Base-by-base conservation (phyloP, 2,329 filamentous ascomycete genomes). In the Uncinocarpus reesii region DNA sequence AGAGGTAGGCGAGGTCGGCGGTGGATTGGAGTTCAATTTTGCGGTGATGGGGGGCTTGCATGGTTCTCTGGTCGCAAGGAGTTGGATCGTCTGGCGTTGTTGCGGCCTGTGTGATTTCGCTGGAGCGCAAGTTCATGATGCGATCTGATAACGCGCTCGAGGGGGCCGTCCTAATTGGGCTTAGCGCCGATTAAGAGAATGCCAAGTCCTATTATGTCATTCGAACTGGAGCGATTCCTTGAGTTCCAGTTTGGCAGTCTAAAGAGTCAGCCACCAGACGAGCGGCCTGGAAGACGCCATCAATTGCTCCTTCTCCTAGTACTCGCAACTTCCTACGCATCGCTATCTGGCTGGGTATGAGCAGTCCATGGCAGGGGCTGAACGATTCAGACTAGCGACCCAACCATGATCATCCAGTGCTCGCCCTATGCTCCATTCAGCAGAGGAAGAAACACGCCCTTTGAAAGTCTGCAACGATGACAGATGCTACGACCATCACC, bases 11-110 rank as follows among this genome's bases (percentile, higher is more conserved):
- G 43, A 73, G 67, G 61, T 74, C 71, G 50, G 65, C 64, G 47
- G 70, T 62, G 37, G 71, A 69, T 58, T 74, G 71, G n/a, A 74
- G 66, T 51, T 73, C 71, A 57, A 74, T 67, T 57, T 72, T 73
- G 55, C 71, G 69, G 55, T 73, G 65, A 56, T 71, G 66, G 36
- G 62, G 56, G 52, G 59, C 57, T 47, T 52, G 32, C 57, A 64
- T 62, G 3, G 36, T 40, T 8, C 26, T 24, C 2, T 11, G 18
- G 5, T 15, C 4, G 35, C 18, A 10, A 7, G 35, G n/a, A 35
- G 18, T 13, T 32, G 29, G 29, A n/a, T 10, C 11, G 29, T 32
- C 15, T 32, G 29, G 7, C 29, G 3, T 10, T 32, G 24, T 4
- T 26, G 15, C 13, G 28, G 23, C 10, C 29, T 16, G 23, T 16